phyloP scores from a whole-genome alignment of 352 stramenopile genomes.

The Globisporangium iwayamae region DNA sequence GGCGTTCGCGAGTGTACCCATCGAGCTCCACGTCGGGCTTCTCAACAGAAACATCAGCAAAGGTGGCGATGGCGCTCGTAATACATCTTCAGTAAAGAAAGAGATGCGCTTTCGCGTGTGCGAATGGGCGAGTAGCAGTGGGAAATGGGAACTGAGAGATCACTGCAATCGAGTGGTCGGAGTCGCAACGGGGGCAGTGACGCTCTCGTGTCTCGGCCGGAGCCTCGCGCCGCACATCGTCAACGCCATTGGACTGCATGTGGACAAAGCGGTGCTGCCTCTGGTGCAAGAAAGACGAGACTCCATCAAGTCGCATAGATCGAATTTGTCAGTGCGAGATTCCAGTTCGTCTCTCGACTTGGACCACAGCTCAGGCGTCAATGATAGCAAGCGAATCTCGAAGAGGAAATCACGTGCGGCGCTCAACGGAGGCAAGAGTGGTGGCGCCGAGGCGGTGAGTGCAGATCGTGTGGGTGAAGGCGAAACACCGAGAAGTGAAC shows the following conservation, averaged over 20 bases:
- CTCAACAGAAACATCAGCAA: not conserved
- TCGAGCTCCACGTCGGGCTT: slow-evolving; percentile 29
- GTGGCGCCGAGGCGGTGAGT: not conserved
- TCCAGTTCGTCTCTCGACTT: not conserved
- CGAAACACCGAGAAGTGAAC: not conserved
- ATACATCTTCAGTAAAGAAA: not conserved
- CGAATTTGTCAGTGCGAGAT: not conserved
- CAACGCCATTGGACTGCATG: slow-evolving; percentile 27
- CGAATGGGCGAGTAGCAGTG: slow-evolving; percentile 38
- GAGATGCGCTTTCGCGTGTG: slow-evolving; percentile 27
- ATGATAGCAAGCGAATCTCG: not conserved
- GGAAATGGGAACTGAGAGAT: slow-evolving; percentile 33
- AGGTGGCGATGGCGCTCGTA: not conserved
- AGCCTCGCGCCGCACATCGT: slow-evolving; percentile 33
- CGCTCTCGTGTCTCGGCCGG: slow-evolving; percentile 45
- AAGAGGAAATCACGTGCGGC: not conserved
- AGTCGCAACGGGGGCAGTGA: slow-evolving; percentile 24
- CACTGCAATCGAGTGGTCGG: slow-evolving; percentile 23
- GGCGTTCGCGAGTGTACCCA: slow-evolving; percentile 30
- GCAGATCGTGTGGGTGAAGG: not conserved
- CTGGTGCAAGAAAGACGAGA: not conserved
- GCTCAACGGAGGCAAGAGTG: not conserved
- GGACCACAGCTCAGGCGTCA: no score
- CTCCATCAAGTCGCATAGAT: not conserved
- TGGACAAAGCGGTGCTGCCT: slow-evolving; percentile 8